phyloP scores from a whole-genome alignment of 345 rosid genomes.

The Eucalyptus microcorys region DNA sequence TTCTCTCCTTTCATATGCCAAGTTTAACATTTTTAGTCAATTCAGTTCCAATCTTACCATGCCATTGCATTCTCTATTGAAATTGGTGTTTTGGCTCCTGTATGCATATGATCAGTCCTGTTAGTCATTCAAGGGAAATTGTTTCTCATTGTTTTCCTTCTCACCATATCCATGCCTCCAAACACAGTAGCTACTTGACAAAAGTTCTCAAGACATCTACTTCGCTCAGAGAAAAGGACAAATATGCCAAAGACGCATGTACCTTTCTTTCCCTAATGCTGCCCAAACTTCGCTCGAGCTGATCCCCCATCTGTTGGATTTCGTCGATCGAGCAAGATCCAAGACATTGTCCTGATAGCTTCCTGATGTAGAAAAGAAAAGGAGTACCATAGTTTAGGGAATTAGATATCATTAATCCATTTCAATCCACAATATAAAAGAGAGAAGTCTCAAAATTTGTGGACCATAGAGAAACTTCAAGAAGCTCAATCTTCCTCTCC shows the following conservation, averaged over 20 bases:
- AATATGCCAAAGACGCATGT: background rate
- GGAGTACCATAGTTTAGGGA: background rate
- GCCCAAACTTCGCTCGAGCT: conserved; percentile 34
- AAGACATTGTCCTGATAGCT: conserved; percentile 36
- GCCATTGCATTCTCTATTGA: background rate
- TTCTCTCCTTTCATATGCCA: background rate
- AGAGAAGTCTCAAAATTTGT: background rate
- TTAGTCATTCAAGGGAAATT: background rate
- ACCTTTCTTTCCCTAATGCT: conserved; percentile 56
- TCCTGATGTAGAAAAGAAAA: conserved; percentile 10
- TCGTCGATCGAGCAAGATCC: conserved; percentile 26
- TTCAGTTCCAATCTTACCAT: background rate
- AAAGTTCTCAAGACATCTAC: background rate
- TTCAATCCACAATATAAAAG: background rate
- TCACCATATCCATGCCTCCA: background rate
- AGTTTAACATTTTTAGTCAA: background rate
- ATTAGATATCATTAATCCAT: background rate
- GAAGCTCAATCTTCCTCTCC: conserved; percentile 35
- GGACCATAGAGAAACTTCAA: conserved; percentile 40
- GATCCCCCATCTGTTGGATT: conserved; percentile 20
- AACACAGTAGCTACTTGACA: background rate
- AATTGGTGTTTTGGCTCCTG: background rate
- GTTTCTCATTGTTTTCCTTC: background rate
- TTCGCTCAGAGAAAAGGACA: background rate
- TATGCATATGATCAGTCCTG: background rate